Evolutionary conservation across 139 green algal genomes (phyloP), one percentile per base, ranked within the genome.

Genomic region (Limnomonas spitsbergensis): DNA sequence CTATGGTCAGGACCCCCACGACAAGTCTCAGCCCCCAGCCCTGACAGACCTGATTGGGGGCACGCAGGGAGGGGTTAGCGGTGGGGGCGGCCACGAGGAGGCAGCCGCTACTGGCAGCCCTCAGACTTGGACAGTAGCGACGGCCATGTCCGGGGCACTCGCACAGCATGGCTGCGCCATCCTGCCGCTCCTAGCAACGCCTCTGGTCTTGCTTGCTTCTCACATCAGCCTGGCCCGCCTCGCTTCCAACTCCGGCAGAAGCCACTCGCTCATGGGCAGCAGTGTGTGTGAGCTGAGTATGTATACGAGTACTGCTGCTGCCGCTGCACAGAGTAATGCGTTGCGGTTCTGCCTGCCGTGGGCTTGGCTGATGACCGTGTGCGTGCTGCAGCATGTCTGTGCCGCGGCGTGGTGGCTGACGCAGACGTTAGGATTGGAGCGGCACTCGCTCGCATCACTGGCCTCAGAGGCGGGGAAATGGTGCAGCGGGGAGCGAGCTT

Each of bases 1-100:
- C 3, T 77, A 37, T 38, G 87, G 87, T 7, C 42, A 78, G 56
- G 83, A 89, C 69, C 86, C 86, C 1, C 83, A 88, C 54, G 86
- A 90, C 54, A 90, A 90, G 80, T 54, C 81, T 2, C 14, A 27
- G 71, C 71, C 40, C 2, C 40, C 52, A 32, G 9, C n/a, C 14
- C 4, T 77, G 71, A 37, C 24, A 2, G 82, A 84, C 35, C 34
- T 84, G 47, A 37, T 84, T 2, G 68, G 76, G 7, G 54, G 34
- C 38, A 61, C 20, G 35, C 68, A 7, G 34, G 39, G 2, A 76
- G 0, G 20, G 56, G 31, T 4, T 38, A 14, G 38, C 27, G 53
- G n/a, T 78, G 47, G 37, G 37, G 36, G 38, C n/a, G n/a, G n/a
- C n/a, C n/a, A n/a, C n/a, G n/a, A n/a, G n/a, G n/a, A n/a, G n/a